These are phyloP conservation scores for Maudiozyma humilis DNA, from an alignment of 1,139 yeast genomes.

Conservation along the genomic window DNA sequence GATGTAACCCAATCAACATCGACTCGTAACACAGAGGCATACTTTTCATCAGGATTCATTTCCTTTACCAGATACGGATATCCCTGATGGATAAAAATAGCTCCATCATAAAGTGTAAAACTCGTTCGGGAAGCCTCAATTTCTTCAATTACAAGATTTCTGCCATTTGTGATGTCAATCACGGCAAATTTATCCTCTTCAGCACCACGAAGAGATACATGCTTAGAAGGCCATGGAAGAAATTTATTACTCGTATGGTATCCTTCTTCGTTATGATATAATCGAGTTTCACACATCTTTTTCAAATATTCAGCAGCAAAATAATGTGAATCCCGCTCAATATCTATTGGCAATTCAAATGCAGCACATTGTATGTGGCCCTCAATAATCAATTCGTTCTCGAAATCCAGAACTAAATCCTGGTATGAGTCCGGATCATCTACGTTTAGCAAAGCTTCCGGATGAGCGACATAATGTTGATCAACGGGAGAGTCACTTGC, in stretches of 20 bases:
- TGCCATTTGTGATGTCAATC: slow-evolving; percentile 71
- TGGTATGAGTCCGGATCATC: slow-evolving; percentile 37
- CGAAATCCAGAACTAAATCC: slow-evolving; percentile 45
- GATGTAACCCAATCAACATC: slow-evolving; percentile 89
- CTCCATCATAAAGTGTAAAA: slow-evolving; percentile 91
- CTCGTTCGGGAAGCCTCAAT: slow-evolving; percentile 86
- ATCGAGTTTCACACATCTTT: slow-evolving; percentile 38
- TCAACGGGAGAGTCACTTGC: slow-evolving; percentile 83
- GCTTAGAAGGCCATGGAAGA: slow-evolving; percentile 72
- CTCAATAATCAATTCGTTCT: slow-evolving; percentile 53
- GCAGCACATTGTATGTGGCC: slow-evolving; percentile 94
- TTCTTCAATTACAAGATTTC: slow-evolving; percentile 75
- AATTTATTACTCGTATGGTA: slow-evolving; percentile 55
- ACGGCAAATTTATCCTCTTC: slow-evolving; percentile 79
- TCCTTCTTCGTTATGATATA: slow-evolving; percentile 43
- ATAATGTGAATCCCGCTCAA: slow-evolving; percentile 47
- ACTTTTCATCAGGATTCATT: slow-evolving; percentile 64
- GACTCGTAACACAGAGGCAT: slow-evolving; percentile 78
- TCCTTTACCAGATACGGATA: slow-evolving; percentile 77
- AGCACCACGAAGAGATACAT: slow-evolving; percentile 70
- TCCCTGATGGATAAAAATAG: slow-evolving; percentile 90
- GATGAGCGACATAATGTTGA: slow-evolving; percentile 69
- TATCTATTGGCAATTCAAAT: slow-evolving; percentile 60
- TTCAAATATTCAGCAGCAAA: slow-evolving; percentile 39
- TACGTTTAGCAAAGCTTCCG: slow-evolving; percentile 48